phyloP scores from a whole-genome alignment of 768 basidiomycete genomes.

The Podaxis carcinomalis region DNA sequence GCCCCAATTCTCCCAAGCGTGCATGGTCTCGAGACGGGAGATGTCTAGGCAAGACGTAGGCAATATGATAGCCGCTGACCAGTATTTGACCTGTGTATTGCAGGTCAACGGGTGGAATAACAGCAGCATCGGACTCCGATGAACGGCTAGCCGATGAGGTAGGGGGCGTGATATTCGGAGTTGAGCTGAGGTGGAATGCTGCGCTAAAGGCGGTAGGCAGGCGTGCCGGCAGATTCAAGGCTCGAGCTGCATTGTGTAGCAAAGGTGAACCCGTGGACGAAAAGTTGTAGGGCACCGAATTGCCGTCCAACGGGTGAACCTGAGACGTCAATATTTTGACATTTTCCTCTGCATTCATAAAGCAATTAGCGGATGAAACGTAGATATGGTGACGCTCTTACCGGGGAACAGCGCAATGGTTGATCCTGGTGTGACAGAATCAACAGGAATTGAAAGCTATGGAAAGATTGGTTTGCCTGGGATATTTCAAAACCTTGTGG shows the following conservation, averaged over 20 bases:
- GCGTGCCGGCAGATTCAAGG: constrained; percentile 60
- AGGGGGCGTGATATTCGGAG: constrained; percentile 25
- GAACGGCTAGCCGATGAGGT: constrained; percentile 31
- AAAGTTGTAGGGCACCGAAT: constrained; percentile 73
- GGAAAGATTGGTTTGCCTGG: constrained; percentile 1
- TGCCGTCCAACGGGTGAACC: constrained; percentile 71
- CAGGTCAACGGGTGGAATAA: constrained; percentile 48
- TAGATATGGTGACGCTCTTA: constrained; percentile 22
- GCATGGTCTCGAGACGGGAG: constrained; percentile 34
- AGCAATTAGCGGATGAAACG: neutral
- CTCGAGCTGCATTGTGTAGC: constrained; percentile 63
- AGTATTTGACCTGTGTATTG: constrained; percentile 73
- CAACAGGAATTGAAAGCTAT: constrained; percentile 66
- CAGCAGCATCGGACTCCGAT: constrained; percentile 28
- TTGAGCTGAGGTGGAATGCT: constrained; percentile 38
- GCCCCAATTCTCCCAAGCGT: neutral
- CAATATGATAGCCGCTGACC: constrained; percentile 72
- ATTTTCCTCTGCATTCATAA: constrained; percentile 58
- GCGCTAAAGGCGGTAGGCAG: constrained; percentile 57
- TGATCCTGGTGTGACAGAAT: constrained; percentile 59
- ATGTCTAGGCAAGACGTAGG: constrained; percentile 70
- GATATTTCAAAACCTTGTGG: neutral
- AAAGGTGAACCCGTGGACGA: constrained; percentile 58
- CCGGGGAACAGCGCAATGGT: constrained; percentile 74
- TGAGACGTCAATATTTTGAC: constrained; percentile 69